Conservation (phyloP, 192 early-diverging fungal species). For the Coemansia interrupta region DNA sequence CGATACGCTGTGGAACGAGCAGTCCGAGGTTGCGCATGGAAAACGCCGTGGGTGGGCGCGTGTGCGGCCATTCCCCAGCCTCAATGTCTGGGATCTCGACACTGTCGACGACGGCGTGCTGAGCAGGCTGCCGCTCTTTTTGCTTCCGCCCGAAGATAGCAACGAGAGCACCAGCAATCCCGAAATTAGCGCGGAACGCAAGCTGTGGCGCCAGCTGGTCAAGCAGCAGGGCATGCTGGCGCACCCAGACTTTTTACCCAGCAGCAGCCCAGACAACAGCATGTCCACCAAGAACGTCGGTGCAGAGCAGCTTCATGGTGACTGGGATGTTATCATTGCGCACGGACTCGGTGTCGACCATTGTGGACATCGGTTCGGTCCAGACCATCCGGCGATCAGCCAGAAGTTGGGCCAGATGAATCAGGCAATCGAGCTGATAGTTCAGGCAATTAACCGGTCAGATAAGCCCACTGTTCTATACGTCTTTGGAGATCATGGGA, state of each 20-base stretch:
- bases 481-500: conserved; percentile 96
- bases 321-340: conserved; percentile 82
- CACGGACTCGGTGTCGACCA: conserved; percentile 97
- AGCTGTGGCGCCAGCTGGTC: conserved; percentile 32
- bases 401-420: conserved; percentile 86
- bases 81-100: conserved; percentile 86
- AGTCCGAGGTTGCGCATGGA: conserved; percentile 21
- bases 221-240: conserved; percentile 30
- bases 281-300: conserved; percentile 30
- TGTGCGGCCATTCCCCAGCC: conserved; percentile 64
- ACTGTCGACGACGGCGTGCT: conserved; percentile 88
- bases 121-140: conserved; percentile 54
- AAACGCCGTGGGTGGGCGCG: conserved; percentile 51
- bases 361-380: conserved; percentile 88
- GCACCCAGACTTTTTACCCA: conserved; percentile 23
- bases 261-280: neutral
- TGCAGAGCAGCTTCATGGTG: conserved; percentile 21
- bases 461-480: conserved; percentile 73
- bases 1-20: conserved; percentile 7
- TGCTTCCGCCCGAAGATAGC: conserved; percentile 20
- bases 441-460: conserved; percentile 58
- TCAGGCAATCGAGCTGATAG: conserved; percentile 62
- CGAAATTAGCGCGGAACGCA: conserved; percentile 14
- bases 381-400: conserved; percentile 81
- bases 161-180: conserved; percentile 1